Conservation (phyloP, 169 alveolate genomes). For the Plasmodium malariae region DNA sequence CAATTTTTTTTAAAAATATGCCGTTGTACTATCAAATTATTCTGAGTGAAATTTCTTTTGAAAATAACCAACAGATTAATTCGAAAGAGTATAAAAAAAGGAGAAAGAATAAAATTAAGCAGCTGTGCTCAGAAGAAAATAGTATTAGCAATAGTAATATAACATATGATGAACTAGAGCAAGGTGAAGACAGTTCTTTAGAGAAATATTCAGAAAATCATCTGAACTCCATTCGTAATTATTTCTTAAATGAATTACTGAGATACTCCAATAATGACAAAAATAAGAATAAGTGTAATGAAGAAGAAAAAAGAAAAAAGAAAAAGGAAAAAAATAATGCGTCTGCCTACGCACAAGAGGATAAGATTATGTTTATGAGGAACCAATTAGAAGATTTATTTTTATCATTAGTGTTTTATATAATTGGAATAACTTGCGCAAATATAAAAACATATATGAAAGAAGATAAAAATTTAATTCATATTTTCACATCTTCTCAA, state of each 20-base stretch:
- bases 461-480: constrained; percentile 27
- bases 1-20: constrained; percentile 48
- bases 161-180: background rate
- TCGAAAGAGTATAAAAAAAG: constrained; percentile 28
- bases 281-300: background rate
- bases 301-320: constrained; percentile 1
- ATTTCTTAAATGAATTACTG: constrained; percentile 14
- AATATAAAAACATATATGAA: constrained; percentile 38
- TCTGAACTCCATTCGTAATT: constrained; percentile 9
- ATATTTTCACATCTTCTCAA: constrained; percentile 35
- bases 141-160: background rate
- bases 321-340: background rate
- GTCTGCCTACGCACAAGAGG: background rate
- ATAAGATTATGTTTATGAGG: constrained; percentile 29
- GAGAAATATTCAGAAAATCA: background rate
- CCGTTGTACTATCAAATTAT: background rate
- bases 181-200: background rate
- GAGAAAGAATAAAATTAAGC: constrained; percentile 9
- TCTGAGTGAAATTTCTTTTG: background rate
- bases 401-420: constrained; percentile 24
- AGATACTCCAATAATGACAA: background rate
- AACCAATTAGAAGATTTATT: constrained; percentile 66
- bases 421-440: constrained; percentile 12
- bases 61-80: background rate
- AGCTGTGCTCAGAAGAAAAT: background rate